phyloP scores from a whole-genome alignment of 2,329 filamentous ascomycete species.

The Talaromyces sp. region DNA sequence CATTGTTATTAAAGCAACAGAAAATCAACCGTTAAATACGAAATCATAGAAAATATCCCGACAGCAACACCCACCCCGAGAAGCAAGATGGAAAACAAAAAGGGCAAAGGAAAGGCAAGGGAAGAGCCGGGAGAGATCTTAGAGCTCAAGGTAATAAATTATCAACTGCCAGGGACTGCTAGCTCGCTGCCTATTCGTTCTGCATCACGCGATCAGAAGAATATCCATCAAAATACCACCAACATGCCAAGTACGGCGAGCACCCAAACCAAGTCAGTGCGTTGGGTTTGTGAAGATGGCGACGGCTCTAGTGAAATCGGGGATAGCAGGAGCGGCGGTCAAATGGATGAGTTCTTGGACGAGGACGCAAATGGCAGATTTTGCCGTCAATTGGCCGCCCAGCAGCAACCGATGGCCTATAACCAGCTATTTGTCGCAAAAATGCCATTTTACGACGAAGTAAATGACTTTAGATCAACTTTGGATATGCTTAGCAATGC shows the following conservation, averaged over 20 bases:
- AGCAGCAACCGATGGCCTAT: neutral
- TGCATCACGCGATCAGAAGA: neutral
- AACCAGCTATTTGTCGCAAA: neutral
- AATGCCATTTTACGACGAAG: neutral
- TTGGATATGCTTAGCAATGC: neutral
- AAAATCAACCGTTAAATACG: neutral
- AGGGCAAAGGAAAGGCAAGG: neutral
- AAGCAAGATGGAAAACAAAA: neutral
- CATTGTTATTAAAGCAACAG: neutral
- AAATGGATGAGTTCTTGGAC: neutral
- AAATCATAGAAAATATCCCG: neutral
- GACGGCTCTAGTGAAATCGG: neutral
- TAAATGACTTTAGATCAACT: neutral
- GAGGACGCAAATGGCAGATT: neutral
- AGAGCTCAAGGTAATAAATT: neutral
- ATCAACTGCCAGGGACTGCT: neutral
- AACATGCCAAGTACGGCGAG: neutral
- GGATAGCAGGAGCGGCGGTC: neutral
- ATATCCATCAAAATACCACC: neutral
- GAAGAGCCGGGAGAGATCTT: neutral
- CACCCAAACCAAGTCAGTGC: neutral
- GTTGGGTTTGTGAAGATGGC: neutral
- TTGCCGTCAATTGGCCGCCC: neutral
- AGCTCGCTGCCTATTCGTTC: neutral
- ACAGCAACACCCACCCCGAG: neutral